phyloP scores from a whole-genome alignment of 768 basidiomycete species.

The Russula ochroleuca region DNA sequence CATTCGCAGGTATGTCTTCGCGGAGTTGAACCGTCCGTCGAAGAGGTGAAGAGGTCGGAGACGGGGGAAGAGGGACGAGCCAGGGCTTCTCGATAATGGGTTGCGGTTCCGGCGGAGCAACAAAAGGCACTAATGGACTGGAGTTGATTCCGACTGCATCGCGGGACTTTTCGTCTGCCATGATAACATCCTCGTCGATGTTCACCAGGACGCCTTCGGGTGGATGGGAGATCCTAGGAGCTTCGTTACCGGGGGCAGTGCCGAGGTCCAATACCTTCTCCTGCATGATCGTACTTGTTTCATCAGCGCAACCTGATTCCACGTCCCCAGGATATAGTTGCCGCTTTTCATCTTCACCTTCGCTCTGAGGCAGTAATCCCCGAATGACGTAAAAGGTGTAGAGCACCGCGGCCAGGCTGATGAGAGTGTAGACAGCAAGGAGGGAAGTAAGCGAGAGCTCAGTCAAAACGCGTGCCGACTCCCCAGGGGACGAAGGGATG shows the following conservation, averaged over 20 bases:
- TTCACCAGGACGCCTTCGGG: constrained; percentile 14
- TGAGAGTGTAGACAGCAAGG: constrained; percentile 23
- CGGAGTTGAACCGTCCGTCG: constrained; percentile 26
- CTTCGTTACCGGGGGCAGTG: not conserved
- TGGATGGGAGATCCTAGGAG: not conserved
- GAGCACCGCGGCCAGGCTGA: constrained; percentile 29
- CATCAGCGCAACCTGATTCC: constrained; percentile 13
- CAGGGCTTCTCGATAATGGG: constrained; percentile 15
- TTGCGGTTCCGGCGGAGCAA: constrained; percentile 13
- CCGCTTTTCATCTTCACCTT: constrained; percentile 28
- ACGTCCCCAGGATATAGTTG: constrained; percentile 1
- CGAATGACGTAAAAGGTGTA: constrained; percentile 27
- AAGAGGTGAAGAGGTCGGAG: constrained; percentile 28
- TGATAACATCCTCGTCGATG: constrained; percentile 13
- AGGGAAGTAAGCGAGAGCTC: constrained; percentile 14
- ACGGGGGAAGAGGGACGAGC: constrained; percentile 27
- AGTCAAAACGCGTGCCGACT: constrained; percentile 9
- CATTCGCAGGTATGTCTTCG: constrained; percentile 7
- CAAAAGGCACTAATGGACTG: not conserved
- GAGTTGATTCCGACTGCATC: not conserved
- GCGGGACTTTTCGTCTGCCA: constrained; percentile 14
- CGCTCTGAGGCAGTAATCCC: constrained; percentile 28
- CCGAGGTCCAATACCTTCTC: constrained; percentile 2
- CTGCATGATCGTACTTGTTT: constrained; percentile 10
- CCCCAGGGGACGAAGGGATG: not conserved